Evolutionary conservation across 1,139 yeast genomes (phyloP).

Genomic region (Blastobotrys arbuscula): DNA sequence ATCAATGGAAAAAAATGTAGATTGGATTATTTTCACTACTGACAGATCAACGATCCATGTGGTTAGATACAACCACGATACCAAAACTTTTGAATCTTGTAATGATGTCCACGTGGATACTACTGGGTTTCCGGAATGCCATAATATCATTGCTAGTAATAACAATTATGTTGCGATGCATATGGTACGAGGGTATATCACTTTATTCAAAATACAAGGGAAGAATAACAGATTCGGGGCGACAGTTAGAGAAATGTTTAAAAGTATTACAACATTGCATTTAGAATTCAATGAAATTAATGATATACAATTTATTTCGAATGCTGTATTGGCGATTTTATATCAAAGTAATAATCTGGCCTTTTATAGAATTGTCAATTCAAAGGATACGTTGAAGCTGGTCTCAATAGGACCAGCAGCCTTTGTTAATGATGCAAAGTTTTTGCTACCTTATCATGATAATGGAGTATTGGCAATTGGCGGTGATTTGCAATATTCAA

Average conservation of each 20-base stretch:
- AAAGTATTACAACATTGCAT: not conserved
- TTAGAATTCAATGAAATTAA: slow-evolving; percentile 14
- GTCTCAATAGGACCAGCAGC: not conserved
- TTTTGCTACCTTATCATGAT: not conserved
- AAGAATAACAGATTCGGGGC: not conserved
- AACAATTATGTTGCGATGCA: slow-evolving; percentile 1
- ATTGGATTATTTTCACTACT: slow-evolving; percentile 16
- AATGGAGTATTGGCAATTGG: not conserved
- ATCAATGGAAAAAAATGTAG: slow-evolving; percentile 11
- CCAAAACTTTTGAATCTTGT: slow-evolving; percentile 11
- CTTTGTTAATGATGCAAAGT: not conserved
- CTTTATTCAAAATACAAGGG: slow-evolving; percentile 8
- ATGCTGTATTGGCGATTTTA: slow-evolving; percentile 5
- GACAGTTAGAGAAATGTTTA: slow-evolving; percentile 4
- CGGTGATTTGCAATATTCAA: not conserved
- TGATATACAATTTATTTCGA: slow-evolving; percentile 16
- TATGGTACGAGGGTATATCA: slow-evolving; percentile 12
- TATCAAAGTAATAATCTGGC: not conserved
- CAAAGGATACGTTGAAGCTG: not conserved
- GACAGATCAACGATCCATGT: slow-evolving; percentile 13
- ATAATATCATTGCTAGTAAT: slow-evolving; percentile 6
- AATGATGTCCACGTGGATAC: not conserved
- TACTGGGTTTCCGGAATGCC: not conserved
- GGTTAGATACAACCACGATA: slow-evolving; percentile 11
- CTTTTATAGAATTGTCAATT: not conserved